Evolutionary conservation across 2,329 filamentous ascomycete genomes (phyloP), one percentile per base, ranked within the genome.

Genomic region (Colletotrichum acutatum): DNA sequence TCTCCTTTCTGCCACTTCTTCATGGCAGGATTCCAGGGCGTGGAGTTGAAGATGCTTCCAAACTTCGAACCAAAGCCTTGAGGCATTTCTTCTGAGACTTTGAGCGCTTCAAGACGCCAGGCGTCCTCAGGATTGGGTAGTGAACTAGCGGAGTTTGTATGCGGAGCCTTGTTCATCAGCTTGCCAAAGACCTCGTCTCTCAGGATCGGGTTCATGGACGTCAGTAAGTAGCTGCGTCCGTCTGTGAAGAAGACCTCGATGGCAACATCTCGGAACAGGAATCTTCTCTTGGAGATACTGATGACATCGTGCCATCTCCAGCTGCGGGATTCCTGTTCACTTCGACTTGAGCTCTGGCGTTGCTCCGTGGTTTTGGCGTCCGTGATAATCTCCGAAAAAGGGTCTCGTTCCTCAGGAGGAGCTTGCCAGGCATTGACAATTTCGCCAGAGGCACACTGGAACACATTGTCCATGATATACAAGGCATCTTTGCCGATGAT

Each of bases 231-330:
- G 83, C 97, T 99, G 68, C 95, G 92, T 1, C 97, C 97, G 80
- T 99, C 97, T 0, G 95, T 95, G 80, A 99, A 99, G 84, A 99
- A 99, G 2, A 98, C 90, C 80, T 99, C 97, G n/a, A 98, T 91
- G 0, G 95, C 95, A 14, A 99, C 97, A 79, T 99, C 96, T 30
- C 97, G 92, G 82, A 98, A 98, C 4, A 99, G 84, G 81, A 98
- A 99, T 7, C 96, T 92, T 24, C 97, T 91, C 82, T 99, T 99
- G 0, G 96, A 98, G 46, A 98, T 93, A 80, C 95, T 98, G 76
- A 98, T 94, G 16, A 98, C 92, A 80, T 98, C 96, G 4, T 91
- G 90, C 96, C 96, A 99, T 76, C 92, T 93, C 97, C 97, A 99
- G 80, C 93, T 93, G 76, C 95, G 90, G 2, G 93, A 95, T 74